Base-by-base conservation (phyloP, 805 yeast genomes). In the Lipomyces sp. region DNA sequence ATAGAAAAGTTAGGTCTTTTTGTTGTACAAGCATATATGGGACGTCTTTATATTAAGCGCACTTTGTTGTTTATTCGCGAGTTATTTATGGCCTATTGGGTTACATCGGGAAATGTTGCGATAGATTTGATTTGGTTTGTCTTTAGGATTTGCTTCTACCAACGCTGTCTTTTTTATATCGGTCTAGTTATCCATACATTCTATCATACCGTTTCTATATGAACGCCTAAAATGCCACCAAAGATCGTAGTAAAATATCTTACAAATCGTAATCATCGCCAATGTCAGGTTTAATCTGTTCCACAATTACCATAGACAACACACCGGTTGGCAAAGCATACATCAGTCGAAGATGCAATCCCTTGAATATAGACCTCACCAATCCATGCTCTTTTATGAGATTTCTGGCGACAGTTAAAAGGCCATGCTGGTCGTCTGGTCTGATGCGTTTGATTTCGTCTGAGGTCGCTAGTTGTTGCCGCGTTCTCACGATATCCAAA, bases 401-500 rank as follows among this genome's bases (percentile, higher is more conserved):
- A 64, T 78, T 80, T 37, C 65, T 63, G 29, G 78, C 78, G 11
- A 80, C 80, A 11, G 64, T 63, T 30, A 70, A 30, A 7, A 80
- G 75, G 30, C 82, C 77, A 48, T 60, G 68, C 8, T 67, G 69
- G 65, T 80, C 83, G 42, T 75, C 76, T 0, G 83, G 83, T 33
- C 83, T 72, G 57, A 80, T 62, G 8, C 64, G 60, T 2, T 75
- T 66, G 54, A 80, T 75, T 64, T 80, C 83, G 8, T 76, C 78
- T 2, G 82, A 75, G 57, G 73, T 74, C 3, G 83, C 80, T 55
- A 80, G 74, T 74, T 80, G 83, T 70, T 81, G 83, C 10, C 83
- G 73, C n/a, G 83, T 80, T 65, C 80, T 80, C 37, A 80, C 76
- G 13, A 80, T 79, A 64, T 80, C 82, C 32, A 80, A 67, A 58